Evolutionary conservation across 108 stramenopile genomes (phyloP).

Genomic region (Bacterosira constricta): DNA sequence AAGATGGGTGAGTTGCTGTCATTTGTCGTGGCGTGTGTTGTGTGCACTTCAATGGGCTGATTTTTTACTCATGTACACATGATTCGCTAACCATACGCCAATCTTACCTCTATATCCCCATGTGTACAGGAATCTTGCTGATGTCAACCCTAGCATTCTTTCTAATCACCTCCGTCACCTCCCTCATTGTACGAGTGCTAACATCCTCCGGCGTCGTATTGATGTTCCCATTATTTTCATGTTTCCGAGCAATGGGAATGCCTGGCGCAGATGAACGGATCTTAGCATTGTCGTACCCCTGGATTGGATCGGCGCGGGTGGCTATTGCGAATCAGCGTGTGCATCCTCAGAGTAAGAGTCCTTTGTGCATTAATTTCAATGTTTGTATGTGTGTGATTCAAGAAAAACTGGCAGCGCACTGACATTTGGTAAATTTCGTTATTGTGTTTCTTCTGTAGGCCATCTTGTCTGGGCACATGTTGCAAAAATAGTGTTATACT

Average conservation of each 20-base stretch:
- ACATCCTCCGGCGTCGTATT: slow-evolving; percentile 69
- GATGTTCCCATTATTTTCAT: slow-evolving; percentile 66
- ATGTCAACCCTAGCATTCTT: slow-evolving; percentile 63
- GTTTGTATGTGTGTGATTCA: too few species aligned
- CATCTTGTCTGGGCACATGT: slow-evolving; percentile 49
- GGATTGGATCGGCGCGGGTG: slow-evolving; percentile 59
- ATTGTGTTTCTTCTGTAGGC: slow-evolving; percentile 9
- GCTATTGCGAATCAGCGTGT: slow-evolving; percentile 40
- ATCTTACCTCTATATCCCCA: not conserved
- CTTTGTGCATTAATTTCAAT: too few species aligned
- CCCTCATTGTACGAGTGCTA: slow-evolving; percentile 70
- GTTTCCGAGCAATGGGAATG: slow-evolving; percentile 52
- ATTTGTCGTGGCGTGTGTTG: too few species aligned
- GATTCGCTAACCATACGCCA: not conserved
- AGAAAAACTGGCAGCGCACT: too few species aligned
- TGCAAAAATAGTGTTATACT: slow-evolving; percentile 62
- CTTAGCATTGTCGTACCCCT: slow-evolving; percentile 64
- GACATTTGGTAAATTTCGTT: slow-evolving; percentile 13
- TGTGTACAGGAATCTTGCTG: slow-evolving; percentile 28
- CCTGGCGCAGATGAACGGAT: slow-evolving; percentile 60
- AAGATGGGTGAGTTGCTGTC: slow-evolving; percentile 35
- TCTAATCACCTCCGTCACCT: slow-evolving; percentile 64
- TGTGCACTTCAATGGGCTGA: too few species aligned
- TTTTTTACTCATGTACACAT: too few species aligned
- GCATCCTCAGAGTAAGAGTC: slow-evolving; percentile 41